A percentile compares a stretch with the other conserved stretches of the same genome.
These are phyloP conservation scores for Chernovozyma aurita DNA, from an alignment of 1,139 yeast genomes.

Conservation along the genomic window DNA sequence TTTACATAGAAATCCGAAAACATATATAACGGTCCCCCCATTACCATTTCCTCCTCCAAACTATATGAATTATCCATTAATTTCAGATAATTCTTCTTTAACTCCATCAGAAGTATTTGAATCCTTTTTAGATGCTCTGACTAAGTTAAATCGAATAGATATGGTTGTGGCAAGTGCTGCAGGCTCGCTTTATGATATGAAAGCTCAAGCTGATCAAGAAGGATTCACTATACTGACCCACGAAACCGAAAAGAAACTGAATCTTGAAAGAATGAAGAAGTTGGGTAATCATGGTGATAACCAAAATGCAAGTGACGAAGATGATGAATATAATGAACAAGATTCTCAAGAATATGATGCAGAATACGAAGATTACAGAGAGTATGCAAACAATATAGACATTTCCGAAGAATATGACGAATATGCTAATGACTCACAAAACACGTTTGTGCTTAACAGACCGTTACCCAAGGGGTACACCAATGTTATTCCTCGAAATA, in stretches of 20 bases:
- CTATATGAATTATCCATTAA: conserved; percentile 45
- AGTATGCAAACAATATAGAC: conserved; percentile 13
- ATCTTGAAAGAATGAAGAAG: conserved; percentile 1
- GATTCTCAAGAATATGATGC: conserved; percentile 1
- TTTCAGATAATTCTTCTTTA: conserved; percentile 32
- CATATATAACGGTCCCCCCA: conserved; percentile 27
- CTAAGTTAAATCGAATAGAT: conserved; percentile 36
- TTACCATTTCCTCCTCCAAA: conserved; percentile 47
- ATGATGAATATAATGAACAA: background rate
- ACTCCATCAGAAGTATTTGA: conserved; percentile 36
- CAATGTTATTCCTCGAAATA: too few relatives aligned
- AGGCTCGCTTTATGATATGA: conserved; percentile 39
- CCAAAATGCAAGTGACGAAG: background rate
- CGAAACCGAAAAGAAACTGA: conserved; percentile 9
- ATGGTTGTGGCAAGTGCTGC: conserved; percentile 51
- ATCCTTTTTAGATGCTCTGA: conserved; percentile 35
- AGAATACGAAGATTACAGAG: conserved; percentile 10
- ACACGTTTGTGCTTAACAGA: conserved; percentile 2
- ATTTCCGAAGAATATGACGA: conserved; percentile 10
- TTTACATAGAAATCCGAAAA: background rate
- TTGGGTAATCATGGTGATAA: conserved; percentile 1
- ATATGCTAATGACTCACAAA: conserved; percentile 7
- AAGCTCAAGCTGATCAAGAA: conserved; percentile 30
- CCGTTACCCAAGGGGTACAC: background rate
- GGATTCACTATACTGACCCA: conserved; percentile 22